phyloP scores from a whole-genome alignment of 208 protist genomes.

The Wallacemonas sp. region DNA sequence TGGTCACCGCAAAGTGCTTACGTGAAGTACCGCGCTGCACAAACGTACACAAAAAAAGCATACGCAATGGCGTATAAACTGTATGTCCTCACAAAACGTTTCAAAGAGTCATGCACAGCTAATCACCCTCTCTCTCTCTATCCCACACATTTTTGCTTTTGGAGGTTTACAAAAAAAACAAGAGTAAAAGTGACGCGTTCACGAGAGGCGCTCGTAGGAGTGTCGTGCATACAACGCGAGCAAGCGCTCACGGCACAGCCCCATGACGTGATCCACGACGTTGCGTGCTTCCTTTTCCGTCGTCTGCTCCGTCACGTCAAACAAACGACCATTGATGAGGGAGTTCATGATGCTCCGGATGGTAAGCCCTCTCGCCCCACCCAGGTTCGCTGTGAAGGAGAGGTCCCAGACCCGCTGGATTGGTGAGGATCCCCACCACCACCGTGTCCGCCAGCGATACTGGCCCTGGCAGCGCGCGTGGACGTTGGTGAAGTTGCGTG shows the following conservation, averaged over 20 bases:
- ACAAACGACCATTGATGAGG: slow-evolving; percentile 29
- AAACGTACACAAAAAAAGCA: no score
- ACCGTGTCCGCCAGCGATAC: slow-evolving; percentile 39
- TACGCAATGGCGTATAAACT: no score
- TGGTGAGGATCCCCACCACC: slow-evolving; percentile 36
- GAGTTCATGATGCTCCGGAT: slow-evolving; percentile 24
- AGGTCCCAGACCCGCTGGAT: slow-evolving; percentile 17
- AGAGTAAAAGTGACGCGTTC: no score
- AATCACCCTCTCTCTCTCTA: no score
- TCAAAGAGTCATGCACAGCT: no score
- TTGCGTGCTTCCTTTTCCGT: background rate
- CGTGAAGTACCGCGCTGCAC: no score
- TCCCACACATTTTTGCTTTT: no score
- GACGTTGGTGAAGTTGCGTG: slow-evolving; percentile 54
- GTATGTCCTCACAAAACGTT: no score
- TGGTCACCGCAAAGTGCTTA: no score
- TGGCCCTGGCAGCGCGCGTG: slow-evolving; percentile 41
- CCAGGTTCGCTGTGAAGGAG: slow-evolving; percentile 11
- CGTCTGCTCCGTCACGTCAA: background rate
- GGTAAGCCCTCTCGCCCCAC: slow-evolving; percentile 10
- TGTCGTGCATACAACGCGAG: background rate
- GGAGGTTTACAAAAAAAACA: no score
- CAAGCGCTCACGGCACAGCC: slow-evolving; percentile 16
- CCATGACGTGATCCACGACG: slow-evolving; percentile 29
- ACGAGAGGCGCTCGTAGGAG: slow-evolving; percentile 5